Evolutionary conservation across 495 filamentous ascomycete genomes (phyloP).

Genomic region (Aspergillus sclerotiicarbonarius): DNA sequence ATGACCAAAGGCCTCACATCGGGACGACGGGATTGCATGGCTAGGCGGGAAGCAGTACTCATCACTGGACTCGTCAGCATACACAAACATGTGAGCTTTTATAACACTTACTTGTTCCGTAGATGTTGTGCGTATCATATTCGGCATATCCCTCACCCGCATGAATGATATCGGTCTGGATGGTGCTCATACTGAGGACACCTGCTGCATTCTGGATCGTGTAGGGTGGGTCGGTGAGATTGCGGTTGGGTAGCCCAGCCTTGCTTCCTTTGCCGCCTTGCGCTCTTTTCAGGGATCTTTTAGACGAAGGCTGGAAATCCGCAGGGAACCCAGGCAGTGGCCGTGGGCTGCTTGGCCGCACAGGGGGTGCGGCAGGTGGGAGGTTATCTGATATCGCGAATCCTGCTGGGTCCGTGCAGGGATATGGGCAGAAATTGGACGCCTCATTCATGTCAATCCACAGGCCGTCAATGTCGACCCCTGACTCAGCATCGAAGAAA

Average conservation of each 20-base stretch:
- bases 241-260: conserved; percentile 58
- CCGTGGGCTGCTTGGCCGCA: conserved; percentile 57
- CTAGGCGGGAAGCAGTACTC: conserved; percentile 61
- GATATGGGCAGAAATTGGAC: conserved; percentile 68
- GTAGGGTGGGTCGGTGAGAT: conserved; percentile 73
- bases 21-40: conserved; percentile 70
- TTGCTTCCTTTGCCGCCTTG: conserved; percentile 24
- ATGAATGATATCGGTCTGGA: conserved; percentile 73
- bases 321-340: conserved; percentile 68
- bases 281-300: conserved; percentile 13
- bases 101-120: conserved; percentile 60
- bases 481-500: conserved; percentile 65
- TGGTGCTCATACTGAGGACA: conserved; percentile 68
- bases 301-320: conserved; percentile 61
- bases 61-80: conserved; percentile 57
- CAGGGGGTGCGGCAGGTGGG: conserved; percentile 64
- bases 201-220: conserved; percentile 71
- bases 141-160: conserved; percentile 62
- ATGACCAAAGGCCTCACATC: conserved; percentile 71
- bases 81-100: neutral
- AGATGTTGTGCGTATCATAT: conserved; percentile 85
- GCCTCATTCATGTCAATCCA: conserved; percentile 92
- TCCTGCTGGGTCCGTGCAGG: conserved; percentile 62
- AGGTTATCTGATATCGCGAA: conserved; percentile 53
- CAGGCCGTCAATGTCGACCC: conserved; percentile 79